Percentiles rank a stretch among this genome's conserved stretches.
These are phyloP conservation scores for Spizellomyces punctatus DNA, from an alignment of 192 early-diverging fungal species.

Conservation along the genomic window DNA sequence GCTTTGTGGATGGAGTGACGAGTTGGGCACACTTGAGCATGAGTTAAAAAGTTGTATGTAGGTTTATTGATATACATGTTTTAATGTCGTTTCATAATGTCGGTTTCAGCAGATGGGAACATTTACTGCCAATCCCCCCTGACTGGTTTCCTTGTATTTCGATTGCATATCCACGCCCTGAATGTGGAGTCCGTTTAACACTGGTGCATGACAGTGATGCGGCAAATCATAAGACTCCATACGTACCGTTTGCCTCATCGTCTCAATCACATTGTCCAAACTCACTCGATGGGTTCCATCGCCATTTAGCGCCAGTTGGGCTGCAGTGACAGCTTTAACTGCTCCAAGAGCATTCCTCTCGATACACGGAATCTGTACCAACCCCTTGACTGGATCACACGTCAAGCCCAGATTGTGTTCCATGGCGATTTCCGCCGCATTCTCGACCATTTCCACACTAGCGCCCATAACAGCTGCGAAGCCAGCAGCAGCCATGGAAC, in stretches of 20 bases:
- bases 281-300: constrained; percentile 87
- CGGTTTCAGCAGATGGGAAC: constrained; percentile 63
- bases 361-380: constrained; percentile 93
- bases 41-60: constrained; percentile 15
- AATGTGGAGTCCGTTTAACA: not conserved
- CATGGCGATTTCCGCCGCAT: constrained; percentile 97
- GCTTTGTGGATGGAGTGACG: constrained; percentile 45
- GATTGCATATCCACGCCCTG: constrained; percentile 83
- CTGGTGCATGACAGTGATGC: too few relatives aligned
- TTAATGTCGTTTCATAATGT: not conserved
- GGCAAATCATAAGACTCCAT: not conserved
- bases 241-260: constrained; percentile 80
- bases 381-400: constrained; percentile 82
- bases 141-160: constrained; percentile 97
- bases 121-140: constrained; percentile 91
- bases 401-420: constrained; percentile 48
- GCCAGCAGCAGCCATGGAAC: constrained; percentile 93
- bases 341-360: constrained; percentile 93
- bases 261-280: constrained; percentile 91
- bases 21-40: constrained; percentile 41
- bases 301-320: constrained; percentile 93
- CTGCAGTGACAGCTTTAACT: constrained; percentile 94
- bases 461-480: constrained; percentile 98
- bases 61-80: not conserved
- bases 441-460: constrained; percentile 84